A percentile compares a stretch with the other conserved stretches of the same genome.
phyloP scores from a whole-genome alignment of 2,329 filamentous ascomycete species.

The Chalaropsis thielavioides region DNA sequence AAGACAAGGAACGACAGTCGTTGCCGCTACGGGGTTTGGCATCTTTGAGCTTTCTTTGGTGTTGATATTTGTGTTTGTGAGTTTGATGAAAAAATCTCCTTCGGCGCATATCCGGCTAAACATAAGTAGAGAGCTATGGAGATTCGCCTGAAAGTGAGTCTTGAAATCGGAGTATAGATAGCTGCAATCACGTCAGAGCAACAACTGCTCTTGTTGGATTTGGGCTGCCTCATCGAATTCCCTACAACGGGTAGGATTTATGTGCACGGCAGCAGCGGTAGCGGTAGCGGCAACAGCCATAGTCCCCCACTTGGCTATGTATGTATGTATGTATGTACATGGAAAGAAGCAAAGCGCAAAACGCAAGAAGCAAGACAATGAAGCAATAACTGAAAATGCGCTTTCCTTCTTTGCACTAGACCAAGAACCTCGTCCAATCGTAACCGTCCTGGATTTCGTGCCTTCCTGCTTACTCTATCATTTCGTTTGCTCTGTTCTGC shows the following conservation, averaged over 20 bases:
- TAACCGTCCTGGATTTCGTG: neutral
- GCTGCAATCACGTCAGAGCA: neutral
- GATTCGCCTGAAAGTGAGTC: neutral
- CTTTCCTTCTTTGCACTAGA: conserved; percentile 8
- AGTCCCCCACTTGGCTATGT: no score
- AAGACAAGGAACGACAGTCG: neutral
- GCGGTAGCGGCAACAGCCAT: neutral
- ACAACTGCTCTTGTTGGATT: neutral
- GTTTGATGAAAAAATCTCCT: no score
- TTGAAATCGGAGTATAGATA: neutral
- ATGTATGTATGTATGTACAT: neutral
- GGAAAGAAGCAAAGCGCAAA: no score
- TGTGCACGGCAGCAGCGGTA: neutral
- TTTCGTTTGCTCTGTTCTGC: neutral
- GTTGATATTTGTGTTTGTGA: no score
- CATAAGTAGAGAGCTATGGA: neutral
- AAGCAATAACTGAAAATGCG: neutral
- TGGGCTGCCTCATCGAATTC: neutral
- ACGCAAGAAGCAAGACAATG: no score
- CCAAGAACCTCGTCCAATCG: neutral
- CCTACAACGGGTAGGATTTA: neutral
- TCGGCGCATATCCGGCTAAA: neutral
- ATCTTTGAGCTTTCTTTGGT: neutral
- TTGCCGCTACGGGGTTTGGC: neutral
- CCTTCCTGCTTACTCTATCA: neutral